Conservation (phyloP, 2,329 filamentous ascomycete species). For the Chaetomium olivaceum region DNA sequence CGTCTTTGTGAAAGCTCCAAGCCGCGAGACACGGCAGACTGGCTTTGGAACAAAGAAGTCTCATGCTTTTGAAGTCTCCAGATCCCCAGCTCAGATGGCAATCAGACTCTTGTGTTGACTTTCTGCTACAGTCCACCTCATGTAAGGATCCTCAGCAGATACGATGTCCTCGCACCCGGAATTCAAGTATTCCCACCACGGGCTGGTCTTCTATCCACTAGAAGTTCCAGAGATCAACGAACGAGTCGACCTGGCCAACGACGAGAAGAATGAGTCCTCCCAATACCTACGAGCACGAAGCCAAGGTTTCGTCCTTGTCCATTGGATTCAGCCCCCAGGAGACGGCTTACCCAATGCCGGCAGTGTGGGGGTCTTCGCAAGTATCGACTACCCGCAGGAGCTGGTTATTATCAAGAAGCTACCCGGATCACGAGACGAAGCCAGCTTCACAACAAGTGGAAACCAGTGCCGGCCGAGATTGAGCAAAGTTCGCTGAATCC, state of each 20-base stretch:
- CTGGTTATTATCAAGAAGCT: constrained; percentile 24
- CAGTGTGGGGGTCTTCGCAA: constrained; percentile 16
- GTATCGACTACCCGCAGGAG: constrained; percentile 19
- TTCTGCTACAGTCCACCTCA: not conserved
- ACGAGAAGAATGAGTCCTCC: not conserved
- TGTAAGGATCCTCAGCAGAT: not conserved
- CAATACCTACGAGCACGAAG: constrained; percentile 5
- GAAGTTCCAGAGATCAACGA: not conserved
- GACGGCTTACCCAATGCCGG: not conserved
- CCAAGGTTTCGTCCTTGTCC: constrained; percentile 15
- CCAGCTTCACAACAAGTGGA: not conserved
- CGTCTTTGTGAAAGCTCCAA: not conserved
- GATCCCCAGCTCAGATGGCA: not conserved
- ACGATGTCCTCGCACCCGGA: not conserved
- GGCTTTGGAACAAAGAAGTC: not conserved
- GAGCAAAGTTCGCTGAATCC: constrained; percentile 10
- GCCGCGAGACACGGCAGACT: not conserved
- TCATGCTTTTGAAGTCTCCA: not conserved
- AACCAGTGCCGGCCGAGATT: constrained; percentile 14
- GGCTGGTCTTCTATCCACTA: constrained; percentile 9
- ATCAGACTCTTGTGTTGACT: not conserved
- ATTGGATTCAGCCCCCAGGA: not conserved
- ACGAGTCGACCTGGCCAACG: not conserved
- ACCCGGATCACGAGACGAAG: not conserved
- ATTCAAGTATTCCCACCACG: constrained; percentile 8